phyloP scores from a whole-genome alignment of 176 grass and related monocot genomes.

The Miscanthus lutarioriparius region DNA sequence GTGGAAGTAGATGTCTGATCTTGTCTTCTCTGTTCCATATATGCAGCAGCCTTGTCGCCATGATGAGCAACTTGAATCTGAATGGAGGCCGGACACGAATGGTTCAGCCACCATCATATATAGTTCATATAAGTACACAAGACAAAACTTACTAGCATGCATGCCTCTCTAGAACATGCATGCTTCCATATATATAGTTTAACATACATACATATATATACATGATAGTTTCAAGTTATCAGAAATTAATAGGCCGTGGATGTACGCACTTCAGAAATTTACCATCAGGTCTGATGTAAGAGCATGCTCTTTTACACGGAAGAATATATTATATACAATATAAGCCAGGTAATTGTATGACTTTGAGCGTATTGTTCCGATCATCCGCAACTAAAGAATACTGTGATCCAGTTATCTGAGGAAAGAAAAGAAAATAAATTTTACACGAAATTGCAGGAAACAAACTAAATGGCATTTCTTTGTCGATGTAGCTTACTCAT shows the following conservation, averaged over 20 bases:
- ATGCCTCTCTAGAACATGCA: not conserved
- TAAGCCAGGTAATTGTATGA: not conserved
- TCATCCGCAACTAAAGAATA: not conserved
- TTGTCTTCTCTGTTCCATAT: not conserved
- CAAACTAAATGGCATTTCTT: not conserved
- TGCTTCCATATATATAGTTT: not conserved
- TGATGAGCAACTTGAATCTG: not conserved
- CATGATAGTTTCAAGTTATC: not conserved
- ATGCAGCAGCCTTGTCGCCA: not conserved
- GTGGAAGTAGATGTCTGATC: not conserved
- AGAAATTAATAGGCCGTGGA: not conserved
- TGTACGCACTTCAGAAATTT: constrained; percentile 4
- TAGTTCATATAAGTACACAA: not conserved
- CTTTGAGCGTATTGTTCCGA: not conserved
- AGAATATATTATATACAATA: not conserved
- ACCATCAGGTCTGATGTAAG: not conserved
- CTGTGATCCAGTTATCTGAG: not conserved
- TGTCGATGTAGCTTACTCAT: not conserved
- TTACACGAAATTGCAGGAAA: not conserved
- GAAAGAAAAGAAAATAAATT: not conserved
- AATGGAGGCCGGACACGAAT: not conserved
- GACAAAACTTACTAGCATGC: not conserved
- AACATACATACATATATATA: too few species aligned
- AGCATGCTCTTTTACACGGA: not conserved
- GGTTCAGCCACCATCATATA: not conserved